phyloP scores from a whole-genome alignment of 768 basidiomycete species.

The Kwoniella mangroviensis region DNA sequence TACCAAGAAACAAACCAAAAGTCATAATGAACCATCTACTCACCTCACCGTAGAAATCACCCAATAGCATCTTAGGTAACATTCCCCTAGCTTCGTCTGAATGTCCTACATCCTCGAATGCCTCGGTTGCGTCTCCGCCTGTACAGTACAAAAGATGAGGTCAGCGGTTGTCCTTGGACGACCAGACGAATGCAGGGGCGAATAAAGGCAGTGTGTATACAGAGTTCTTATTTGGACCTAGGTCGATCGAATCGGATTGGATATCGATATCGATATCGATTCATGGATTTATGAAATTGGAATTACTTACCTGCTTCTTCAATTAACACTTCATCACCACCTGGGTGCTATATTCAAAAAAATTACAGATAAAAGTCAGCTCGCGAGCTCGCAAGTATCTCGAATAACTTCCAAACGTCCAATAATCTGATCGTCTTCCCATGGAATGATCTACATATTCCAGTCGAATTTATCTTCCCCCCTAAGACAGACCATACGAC shows the following conservation, averaged over 20 bases:
- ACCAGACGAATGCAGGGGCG: constrained; percentile 20
- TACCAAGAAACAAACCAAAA: too few species aligned
- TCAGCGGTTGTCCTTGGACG: constrained; percentile 3
- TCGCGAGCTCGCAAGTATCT: too few species aligned
- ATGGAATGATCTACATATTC: too few species aligned
- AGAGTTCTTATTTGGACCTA: background rate
- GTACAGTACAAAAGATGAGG: constrained; percentile 4
- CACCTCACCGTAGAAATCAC: constrained; percentile 74
- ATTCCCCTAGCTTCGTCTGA: constrained; percentile 94
- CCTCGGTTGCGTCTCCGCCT: constrained; percentile 96
- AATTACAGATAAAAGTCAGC: constrained; percentile 4
- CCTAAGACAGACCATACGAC: too few species aligned
- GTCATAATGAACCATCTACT: constrained; percentile 22
- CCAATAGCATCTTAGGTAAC: constrained; percentile 76
- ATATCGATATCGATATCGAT: constrained; percentile 29
- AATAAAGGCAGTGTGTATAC: background rate
- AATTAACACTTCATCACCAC: constrained; percentile 96
- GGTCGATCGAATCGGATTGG: constrained; percentile 11
- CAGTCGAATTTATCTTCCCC: too few species aligned
- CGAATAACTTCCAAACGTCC: too few species aligned
- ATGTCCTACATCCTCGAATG: constrained; percentile 99
- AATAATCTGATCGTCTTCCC: too few species aligned
- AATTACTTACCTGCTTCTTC: constrained; percentile 71
- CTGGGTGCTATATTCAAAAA: constrained; percentile 72
- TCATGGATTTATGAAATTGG: constrained; percentile 6